phyloP scores from a whole-genome alignment of 108 stramenopile genomes.

The Skeletonema menzelii region DNA sequence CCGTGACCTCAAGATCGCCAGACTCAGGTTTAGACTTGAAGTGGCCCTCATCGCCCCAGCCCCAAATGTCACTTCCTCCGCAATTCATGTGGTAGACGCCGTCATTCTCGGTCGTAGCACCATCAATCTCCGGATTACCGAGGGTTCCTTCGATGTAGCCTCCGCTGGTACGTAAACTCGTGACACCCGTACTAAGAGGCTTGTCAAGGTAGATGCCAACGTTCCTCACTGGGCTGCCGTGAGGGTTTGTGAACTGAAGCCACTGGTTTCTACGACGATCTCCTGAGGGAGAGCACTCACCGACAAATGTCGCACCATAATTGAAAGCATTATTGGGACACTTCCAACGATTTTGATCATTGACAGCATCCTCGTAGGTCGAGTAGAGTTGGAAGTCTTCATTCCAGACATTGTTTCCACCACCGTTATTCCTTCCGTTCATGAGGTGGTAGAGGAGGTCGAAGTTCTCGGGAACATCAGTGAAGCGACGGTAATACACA shows the following conservation, averaged over 20 bases:
- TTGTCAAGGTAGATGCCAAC: conserved; percentile 33
- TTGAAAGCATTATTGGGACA: conserved; percentile 27
- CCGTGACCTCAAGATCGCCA: conserved; percentile 22
- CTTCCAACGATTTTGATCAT: conserved; percentile 28
- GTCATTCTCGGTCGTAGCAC: conserved; percentile 2
- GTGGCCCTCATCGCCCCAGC: conserved; percentile 4
- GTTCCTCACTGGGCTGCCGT: background rate
- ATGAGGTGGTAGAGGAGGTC: conserved; percentile 26
- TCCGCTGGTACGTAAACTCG: background rate
- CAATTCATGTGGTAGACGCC: conserved; percentile 13
- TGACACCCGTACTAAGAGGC: conserved; percentile 2
- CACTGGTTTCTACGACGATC: conserved; percentile 1
- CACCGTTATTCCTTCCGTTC: conserved; percentile 1
- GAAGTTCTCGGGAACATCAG: conserved; percentile 12
- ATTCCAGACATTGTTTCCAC: conserved; percentile 16
- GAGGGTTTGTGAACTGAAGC: background rate
- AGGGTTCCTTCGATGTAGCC: background rate
- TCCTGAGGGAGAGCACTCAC: conserved; percentile 37
- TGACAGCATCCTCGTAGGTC: conserved; percentile 46
- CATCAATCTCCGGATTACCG: background rate
- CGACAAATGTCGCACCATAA: conserved; percentile 14
- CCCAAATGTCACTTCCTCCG: conserved; percentile 26
- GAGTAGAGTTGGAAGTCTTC: conserved; percentile 46
- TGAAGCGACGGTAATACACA: conserved; percentile 41
- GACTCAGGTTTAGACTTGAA: conserved; percentile 3